A percentile compares a stretch with the other conserved stretches of the same genome.
These are phyloP conservation scores for Brettanomyces sp. DNA, from an alignment of 805 yeast species.

Conservation along the genomic window DNA sequence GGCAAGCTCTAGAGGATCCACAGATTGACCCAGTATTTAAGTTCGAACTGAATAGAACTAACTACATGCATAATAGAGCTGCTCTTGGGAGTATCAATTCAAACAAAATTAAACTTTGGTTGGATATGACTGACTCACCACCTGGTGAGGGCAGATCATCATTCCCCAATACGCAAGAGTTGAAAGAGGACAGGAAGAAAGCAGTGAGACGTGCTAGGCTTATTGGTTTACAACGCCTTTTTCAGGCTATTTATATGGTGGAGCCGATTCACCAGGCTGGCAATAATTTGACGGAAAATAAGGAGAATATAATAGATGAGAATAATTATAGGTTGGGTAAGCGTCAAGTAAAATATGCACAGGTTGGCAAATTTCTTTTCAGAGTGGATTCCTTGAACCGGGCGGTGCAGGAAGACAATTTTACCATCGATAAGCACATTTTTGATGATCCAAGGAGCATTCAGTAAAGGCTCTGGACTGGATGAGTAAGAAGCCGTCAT, in stretches of 20 bases:
- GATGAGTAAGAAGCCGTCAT: no score
- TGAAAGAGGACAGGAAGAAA: conserved; percentile 25
- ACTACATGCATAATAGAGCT: conserved; percentile 6
- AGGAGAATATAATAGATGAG: not conserved
- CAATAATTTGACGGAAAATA: not conserved
- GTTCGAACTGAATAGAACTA: conserved; percentile 16
- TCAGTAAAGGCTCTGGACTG: no score
- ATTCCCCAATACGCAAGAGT: conserved; percentile 50
- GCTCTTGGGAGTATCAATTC: conserved; percentile 10
- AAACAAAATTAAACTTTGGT: conserved; percentile 21
- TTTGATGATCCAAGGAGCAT: not conserved
- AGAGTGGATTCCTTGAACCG: conserved; percentile 31
- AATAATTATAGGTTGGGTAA: not conserved
- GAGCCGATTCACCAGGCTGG: conserved; percentile 6
- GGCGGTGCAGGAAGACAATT: conserved; percentile 17
- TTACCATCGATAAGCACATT: conserved; percentile 5
- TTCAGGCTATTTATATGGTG: conserved; percentile 29
- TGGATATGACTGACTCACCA: conserved; percentile 29
- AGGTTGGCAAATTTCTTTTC: conserved; percentile 36
- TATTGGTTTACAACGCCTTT: conserved; percentile 35
- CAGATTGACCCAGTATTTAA: conserved; percentile 19
- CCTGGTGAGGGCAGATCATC: conserved; percentile 54
- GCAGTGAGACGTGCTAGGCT: conserved; percentile 21
- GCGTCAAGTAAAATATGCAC: conserved; percentile 10
- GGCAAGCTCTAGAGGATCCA: conserved; percentile 14